Evolutionary conservation across 495 filamentous ascomycete species (phyloP).

Genomic region (Oleoguttula mirabilis): DNA sequence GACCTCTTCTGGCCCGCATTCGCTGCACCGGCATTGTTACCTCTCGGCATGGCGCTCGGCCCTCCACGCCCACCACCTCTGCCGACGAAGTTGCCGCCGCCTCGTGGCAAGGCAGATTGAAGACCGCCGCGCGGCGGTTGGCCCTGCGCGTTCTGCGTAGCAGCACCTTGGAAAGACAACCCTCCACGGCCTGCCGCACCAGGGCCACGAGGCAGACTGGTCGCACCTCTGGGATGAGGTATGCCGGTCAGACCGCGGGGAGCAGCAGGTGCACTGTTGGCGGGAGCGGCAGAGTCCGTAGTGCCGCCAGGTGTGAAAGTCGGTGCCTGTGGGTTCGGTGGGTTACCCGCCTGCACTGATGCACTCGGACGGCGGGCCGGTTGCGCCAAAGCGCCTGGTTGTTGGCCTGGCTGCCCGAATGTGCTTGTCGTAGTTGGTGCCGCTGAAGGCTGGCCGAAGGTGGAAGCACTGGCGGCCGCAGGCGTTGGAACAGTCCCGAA

Average conservation of each 20-base stretch:
- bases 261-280: conserved; percentile 21
- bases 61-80: conserved; percentile 4
- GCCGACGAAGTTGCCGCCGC: conserved; percentile 8
- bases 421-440: conserved; percentile 1
- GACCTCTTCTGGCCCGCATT: conserved; percentile 19
- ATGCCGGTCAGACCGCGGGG: conserved; percentile 17
- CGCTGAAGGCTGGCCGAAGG: background rate
- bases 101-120: conserved; percentile 3
- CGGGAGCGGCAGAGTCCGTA: conserved; percentile 1
- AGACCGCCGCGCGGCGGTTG: background rate
- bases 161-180: conserved; percentile 6
- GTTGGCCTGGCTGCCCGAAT: conserved; percentile 16
- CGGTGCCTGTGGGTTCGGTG: conserved; percentile 12
- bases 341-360: background rate
- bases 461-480: background rate
- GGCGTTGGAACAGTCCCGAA: conserved; percentile 6
- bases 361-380: conserved; percentile 6
- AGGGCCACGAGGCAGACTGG: conserved; percentile 7
- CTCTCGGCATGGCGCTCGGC: background rate
- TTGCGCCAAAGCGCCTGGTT: conserved; percentile 3
- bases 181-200: conserved; percentile 3
- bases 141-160: background rate
- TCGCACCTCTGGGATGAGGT: conserved; percentile 4
- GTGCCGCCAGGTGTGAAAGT: conserved; percentile 3
- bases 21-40: conserved; percentile 5